Base-by-base conservation (phyloP, 2,329 filamentous ascomycete species). In the Trichophyton mentagrophytes region DNA sequence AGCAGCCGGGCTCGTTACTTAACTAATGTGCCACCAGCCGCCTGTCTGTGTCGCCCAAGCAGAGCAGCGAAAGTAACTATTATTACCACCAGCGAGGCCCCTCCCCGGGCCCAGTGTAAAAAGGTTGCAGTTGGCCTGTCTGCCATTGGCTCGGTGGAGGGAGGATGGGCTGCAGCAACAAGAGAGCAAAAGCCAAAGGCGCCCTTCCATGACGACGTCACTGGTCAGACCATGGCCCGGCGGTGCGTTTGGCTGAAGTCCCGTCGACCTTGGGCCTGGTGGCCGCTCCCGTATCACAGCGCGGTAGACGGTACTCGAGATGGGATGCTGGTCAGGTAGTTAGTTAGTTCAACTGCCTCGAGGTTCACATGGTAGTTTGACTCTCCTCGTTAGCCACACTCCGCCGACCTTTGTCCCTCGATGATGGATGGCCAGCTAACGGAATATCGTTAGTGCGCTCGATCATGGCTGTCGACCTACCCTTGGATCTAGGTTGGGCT, bases 381-480 rank as follows among this genome's bases (percentile, higher is more conserved):
- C 27, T 30, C 27, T 30, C 27, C 27, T 7, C 27, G 27, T 30
- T 30, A 30, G 27, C 27, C 27, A 38, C 11, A 9, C 33, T 1
- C 8, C 33, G 2, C 13, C 11, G 33, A 38, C 33, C 33, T 38
- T 38, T 13, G 33, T 11, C 33, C 33, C 33, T 13, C 33, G 33
- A 13, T 38, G 33, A 38, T 38, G 20, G 17, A n/a, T n/a, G n/a
- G n/a, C 17, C 20, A 20, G 6, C 17, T 25, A 47, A 47, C 49
- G 49, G 49, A 53, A 53, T 53, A 53, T 53, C 49, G 49, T 53
- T 53, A 53, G 49, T 53, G 49, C 49, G 49, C 9, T 15, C 27
- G 22, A 25, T 44, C 15, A 17, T 44, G 40, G 40, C 40, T 25
- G 13, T 53, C 49, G 22, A 53, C 49, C 49, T n/a, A n/a, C n/a